Evolutionary conservation across 331 rosid species (phyloP).

Genomic region (Malus hybrid): DNA sequence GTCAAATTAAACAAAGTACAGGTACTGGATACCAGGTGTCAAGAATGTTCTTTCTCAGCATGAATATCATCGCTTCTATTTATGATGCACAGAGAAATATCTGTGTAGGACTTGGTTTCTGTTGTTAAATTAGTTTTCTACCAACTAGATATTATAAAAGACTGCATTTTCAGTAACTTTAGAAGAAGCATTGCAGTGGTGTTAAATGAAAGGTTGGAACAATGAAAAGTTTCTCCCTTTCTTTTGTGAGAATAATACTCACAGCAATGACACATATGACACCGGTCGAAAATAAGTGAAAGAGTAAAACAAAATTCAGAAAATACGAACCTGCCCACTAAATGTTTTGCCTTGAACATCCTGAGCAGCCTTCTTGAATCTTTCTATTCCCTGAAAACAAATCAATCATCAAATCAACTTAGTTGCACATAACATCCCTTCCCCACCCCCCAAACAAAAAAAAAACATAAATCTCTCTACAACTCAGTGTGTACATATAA

Average conservation of each 20-base stretch:
- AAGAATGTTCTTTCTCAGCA: background rate
- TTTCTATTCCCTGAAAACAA: constrained; percentile 75
- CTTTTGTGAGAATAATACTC: background rate
- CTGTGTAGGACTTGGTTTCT: background rate
- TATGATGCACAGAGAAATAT: background rate
- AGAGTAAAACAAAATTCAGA: background rate
- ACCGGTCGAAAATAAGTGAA: background rate
- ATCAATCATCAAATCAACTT: constrained; percentile 15
- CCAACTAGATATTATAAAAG: background rate
- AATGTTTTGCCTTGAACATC: constrained; percentile 72
- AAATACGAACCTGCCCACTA: constrained; percentile 79
- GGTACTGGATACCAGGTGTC: background rate
- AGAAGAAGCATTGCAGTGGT: background rate
- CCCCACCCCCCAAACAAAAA: no score
- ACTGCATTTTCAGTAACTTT: background rate
- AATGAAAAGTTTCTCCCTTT: background rate
- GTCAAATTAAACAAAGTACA: background rate
- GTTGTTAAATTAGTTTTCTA: background rate
- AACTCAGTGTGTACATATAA: background rate
- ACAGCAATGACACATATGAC: background rate
- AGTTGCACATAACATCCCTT: background rate
- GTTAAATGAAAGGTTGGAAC: background rate
- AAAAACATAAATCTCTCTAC: background rate
- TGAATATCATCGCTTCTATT: background rate
- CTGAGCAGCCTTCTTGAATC: constrained; percentile 73